A percentile compares a stretch with the other conserved stretches of the same genome.
Evolutionary conservation across 164 flowering plant species (phyloP).

Genomic region (Euptelea pleiosperma): DNA sequence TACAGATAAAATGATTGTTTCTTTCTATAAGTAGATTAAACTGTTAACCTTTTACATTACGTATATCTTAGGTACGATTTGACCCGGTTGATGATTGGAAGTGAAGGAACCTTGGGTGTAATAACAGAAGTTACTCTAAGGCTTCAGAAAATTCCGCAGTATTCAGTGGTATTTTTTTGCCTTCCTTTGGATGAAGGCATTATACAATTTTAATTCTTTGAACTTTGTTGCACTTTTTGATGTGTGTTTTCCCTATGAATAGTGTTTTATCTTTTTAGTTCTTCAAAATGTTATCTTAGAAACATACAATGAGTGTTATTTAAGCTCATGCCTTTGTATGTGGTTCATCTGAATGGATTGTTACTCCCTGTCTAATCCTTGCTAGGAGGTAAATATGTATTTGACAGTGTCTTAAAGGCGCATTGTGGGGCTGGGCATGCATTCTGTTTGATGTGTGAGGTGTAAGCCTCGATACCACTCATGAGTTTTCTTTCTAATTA

Average conservation of each 20-base stretch:
- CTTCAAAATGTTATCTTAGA: too few relatives aligned
- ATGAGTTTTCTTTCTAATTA: too few relatives aligned
- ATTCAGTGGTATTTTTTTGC: conserved; percentile 69
- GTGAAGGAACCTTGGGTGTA: conserved; percentile 97
- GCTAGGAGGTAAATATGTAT: too few relatives aligned
- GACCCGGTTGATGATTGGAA: conserved; percentile 93
- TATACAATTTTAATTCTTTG: neutral
- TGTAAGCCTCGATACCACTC: too few relatives aligned
- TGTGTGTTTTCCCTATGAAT: neutral
- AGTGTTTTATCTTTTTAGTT: neutral
- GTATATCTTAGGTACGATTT: conserved; percentile 67
- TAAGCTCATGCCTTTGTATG: too few relatives aligned
- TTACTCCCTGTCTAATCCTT: too few relatives aligned
- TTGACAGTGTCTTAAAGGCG: too few relatives aligned
- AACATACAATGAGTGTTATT: too few relatives aligned
- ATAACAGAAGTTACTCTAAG: conserved; percentile 90
- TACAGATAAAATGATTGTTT: neutral
- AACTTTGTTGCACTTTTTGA: neutral
- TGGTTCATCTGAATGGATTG: too few relatives aligned
- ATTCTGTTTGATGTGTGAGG: too few relatives aligned
- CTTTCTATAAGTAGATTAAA: neutral
- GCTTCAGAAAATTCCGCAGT: conserved; percentile 85
- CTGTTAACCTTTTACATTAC: neutral
- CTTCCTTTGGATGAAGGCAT: neutral
- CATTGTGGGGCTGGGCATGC: too few relatives aligned